phyloP scores from a whole-genome alignment of 2,329 filamentous ascomycete species.

The Plectosphaerella plurivora region DNA sequence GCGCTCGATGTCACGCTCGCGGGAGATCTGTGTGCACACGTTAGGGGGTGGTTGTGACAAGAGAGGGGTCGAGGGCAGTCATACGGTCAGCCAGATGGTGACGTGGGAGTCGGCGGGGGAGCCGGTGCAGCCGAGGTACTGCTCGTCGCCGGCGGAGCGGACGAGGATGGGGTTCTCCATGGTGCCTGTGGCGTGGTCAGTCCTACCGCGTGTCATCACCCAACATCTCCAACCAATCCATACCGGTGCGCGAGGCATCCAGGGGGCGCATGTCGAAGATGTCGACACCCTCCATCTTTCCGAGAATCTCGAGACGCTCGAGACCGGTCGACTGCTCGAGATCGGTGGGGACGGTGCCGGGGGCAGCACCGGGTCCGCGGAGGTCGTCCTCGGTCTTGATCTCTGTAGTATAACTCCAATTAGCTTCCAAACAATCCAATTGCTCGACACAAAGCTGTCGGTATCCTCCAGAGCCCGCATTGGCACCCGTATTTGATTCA shows the following conservation, averaged over 20 bases:
- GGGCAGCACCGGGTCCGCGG: slow-evolving; percentile 71
- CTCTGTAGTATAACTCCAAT: slow-evolving; percentile 48
- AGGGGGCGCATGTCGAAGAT: slow-evolving; percentile 98
- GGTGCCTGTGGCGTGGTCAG: slow-evolving; percentile 58
- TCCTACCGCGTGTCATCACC: slow-evolving; percentile 1
- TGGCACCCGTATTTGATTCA: too few relatives aligned
- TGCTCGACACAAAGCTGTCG: too few relatives aligned
- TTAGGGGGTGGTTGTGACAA: slow-evolving; percentile 3
- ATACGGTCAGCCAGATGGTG: slow-evolving; percentile 85
- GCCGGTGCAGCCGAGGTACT: slow-evolving; percentile 95
- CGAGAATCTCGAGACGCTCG: slow-evolving; percentile 96
- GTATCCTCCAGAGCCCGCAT: too few relatives aligned
- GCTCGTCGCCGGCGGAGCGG: slow-evolving; percentile 89
- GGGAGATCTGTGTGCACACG: slow-evolving; percentile 58
- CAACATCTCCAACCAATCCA: background rate
- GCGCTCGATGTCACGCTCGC: slow-evolving; percentile 86
- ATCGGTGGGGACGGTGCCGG: slow-evolving; percentile 87
- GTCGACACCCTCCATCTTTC: slow-evolving; percentile 98
- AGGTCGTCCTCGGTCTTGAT: slow-evolving; percentile 81
- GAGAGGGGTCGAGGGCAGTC: slow-evolving; percentile 27
- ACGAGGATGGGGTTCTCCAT: slow-evolving; percentile 86
- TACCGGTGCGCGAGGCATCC: slow-evolving; percentile 84
- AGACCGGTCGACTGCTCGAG: slow-evolving; percentile 94
- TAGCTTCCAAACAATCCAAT: too few relatives aligned
- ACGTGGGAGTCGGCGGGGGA: slow-evolving; percentile 87